Evolutionary conservation across 441 rosid species (phyloP).

Genomic region (Brassica balearica): DNA sequence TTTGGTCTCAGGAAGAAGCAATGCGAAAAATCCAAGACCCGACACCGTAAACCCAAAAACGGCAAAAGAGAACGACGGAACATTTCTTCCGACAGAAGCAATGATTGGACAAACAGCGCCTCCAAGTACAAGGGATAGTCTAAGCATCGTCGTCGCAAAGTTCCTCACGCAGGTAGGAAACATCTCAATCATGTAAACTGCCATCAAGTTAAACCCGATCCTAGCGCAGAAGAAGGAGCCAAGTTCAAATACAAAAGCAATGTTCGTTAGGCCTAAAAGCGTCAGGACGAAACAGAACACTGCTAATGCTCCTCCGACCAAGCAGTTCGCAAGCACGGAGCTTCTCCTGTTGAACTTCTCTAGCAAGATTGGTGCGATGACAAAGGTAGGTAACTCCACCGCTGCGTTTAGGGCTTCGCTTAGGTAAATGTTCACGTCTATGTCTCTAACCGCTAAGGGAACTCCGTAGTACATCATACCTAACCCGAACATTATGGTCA

Average conservation of each 20-base stretch:
- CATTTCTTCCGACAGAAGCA: constrained; percentile 7
- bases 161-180: background rate
- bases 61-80: background rate
- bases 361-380: background rate
- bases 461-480: background rate
- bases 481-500: background rate
- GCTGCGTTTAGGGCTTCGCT: constrained; percentile 1
- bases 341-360: background rate
- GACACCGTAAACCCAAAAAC: background rate
- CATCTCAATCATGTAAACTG: constrained; percentile 1
- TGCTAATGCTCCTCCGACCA: constrained; percentile 6
- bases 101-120: background rate
- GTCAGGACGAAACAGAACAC: background rate
- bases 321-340: background rate
- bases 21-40: background rate
- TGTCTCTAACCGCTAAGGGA: background rate
- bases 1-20: constrained; percentile 2
- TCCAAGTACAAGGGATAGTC: background rate
- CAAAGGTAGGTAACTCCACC: constrained; percentile 2
- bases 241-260: background rate
- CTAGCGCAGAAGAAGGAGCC: constrained; percentile 1
- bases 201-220: background rate
- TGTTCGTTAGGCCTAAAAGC: background rate
- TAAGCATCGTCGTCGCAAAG: background rate
- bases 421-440: background rate